phyloP scores from a whole-genome alignment of 2,329 filamentous ascomycete genomes.

The Thyridium curvatum region DNA sequence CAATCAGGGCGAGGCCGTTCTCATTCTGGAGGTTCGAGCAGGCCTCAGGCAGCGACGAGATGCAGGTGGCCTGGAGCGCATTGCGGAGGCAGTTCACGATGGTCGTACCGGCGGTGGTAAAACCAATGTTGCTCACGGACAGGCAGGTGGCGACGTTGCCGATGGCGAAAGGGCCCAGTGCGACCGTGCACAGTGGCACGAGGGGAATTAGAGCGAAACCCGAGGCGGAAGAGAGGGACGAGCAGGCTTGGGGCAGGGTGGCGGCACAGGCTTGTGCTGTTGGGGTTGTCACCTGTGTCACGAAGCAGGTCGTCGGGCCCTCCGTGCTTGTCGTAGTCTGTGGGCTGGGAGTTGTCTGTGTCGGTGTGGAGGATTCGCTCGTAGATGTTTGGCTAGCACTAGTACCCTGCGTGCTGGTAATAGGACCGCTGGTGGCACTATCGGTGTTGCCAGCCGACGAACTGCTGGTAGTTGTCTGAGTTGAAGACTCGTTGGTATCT shows the following conservation, averaged over 20 bases:
- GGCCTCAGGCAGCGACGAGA: not conserved
- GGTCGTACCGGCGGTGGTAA: not conserved
- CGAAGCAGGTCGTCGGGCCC: no score
- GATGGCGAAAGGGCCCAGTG: conserved; percentile 9
- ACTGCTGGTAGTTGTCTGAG: no score
- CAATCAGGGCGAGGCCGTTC: not conserved
- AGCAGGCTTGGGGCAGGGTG: conserved; percentile 5
- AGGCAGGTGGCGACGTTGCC: conserved; percentile 5
- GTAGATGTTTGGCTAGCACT: not conserved
- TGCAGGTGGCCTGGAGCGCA: not conserved
- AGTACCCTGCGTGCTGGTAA: no score
- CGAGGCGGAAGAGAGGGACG: not conserved
- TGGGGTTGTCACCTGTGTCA: conserved; percentile 2
- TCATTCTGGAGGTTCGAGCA: not conserved
- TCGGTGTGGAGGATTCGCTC: not conserved
- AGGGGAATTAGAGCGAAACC: conserved; percentile 2
- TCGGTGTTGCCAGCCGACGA: not conserved
- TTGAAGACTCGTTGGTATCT: no score
- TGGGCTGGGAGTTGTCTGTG: not conserved
- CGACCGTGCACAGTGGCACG: conserved; percentile 1
- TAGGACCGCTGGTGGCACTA: not conserved
- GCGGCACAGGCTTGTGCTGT: conserved; percentile 4
- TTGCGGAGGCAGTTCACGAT: conserved; percentile 6
- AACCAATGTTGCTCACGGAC: conserved; percentile 2
- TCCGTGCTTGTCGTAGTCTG: not conserved